phyloP scores from a whole-genome alignment of 371 early-diverging fungal genomes.

The Mortierella sp. region DNA sequence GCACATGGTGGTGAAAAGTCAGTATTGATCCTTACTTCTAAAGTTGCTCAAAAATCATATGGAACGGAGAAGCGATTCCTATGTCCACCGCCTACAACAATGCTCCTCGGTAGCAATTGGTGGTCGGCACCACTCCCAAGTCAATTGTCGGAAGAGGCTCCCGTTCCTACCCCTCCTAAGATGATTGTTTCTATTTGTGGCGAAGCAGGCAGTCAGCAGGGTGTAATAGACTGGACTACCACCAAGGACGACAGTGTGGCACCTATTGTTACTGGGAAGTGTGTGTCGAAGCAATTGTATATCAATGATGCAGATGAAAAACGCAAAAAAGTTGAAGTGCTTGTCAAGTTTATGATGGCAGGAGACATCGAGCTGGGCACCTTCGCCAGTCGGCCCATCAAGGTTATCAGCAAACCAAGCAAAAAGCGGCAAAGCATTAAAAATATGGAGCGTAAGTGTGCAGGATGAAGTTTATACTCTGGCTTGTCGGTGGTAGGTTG shows the following conservation, averaged over 20 bases:
- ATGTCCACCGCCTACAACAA: constrained; percentile 87
- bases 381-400: constrained; percentile 81
- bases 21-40: constrained; percentile 79
- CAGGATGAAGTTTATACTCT: not conserved
- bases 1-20: constrained; percentile 72
- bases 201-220: constrained; percentile 58
- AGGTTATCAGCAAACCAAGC: constrained; percentile 90
- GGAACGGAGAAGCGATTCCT: constrained; percentile 89
- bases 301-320: constrained; percentile 89
- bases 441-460: constrained; percentile 80
- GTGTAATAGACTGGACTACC: constrained; percentile 58
- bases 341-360: constrained; percentile 76
- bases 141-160: constrained; percentile 23
- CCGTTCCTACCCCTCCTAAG: constrained; percentile 43
- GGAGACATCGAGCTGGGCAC: constrained; percentile 73
- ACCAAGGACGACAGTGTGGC: constrained; percentile 50
- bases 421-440: constrained; percentile 88
- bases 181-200: constrained; percentile 58
- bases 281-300: constrained; percentile 86
- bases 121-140: constrained; percentile 58
- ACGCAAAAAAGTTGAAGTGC: constrained; percentile 80
- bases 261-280: constrained; percentile 70
- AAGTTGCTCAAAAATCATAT: constrained; percentile 89
- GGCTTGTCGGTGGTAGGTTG: not conserved
- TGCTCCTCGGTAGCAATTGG: constrained; percentile 80